Evolutionary conservation across 805 yeast genomes (phyloP), one percentile per base, ranked within the genome.

Genomic region (Lachancea meyersii): DNA sequence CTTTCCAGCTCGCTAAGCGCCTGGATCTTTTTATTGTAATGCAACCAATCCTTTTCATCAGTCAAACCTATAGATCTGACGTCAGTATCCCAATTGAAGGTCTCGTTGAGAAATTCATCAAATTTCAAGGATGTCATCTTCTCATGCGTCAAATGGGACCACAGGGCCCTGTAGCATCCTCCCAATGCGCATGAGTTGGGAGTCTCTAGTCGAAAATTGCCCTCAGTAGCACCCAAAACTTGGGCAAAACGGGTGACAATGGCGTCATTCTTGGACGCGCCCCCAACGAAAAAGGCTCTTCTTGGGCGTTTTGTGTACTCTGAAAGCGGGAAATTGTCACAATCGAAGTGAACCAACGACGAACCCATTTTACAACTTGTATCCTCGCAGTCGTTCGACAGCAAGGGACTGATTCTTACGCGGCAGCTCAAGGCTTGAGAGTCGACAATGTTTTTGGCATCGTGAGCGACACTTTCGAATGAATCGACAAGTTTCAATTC

Each of bases 131-230:
- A 16, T 1, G 49, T 50, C 2, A 48, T 50, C 5, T 52, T 48
- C 2, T 44, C 35, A 19, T 68, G 72, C 44, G 64, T 64, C 41
- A 56, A 48, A 44, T 60, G 63, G 30, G 86, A 75, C 94, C 94
- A 87, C 37, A 80, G 68, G 1, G 95, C 91, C 58, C 85, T 83
- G 64, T 74, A 85, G 32, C 94, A 91, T 3, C 96, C 95, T 20
- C 96, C 96, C 27, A 86, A 62, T 0, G 96, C 96, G 71, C 96
- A 88, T 1, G 96, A 93, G 63, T 88, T 88, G 6, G 91, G 79
- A 36, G 86, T 76, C 54, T 85, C 88, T 30, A 83, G 80, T 46
- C 77, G 76, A 58, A 64, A 85, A 48, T 82, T 79, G 1, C 89
- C 93, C 26, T 68, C 58, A 1, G 69, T 63, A 19, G 66, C 56